These are phyloP conservation scores for Pyrrhoderma noxium DNA, from an alignment of 1,284 basidiomycete genomes.

Conservation along the genomic window DNA sequence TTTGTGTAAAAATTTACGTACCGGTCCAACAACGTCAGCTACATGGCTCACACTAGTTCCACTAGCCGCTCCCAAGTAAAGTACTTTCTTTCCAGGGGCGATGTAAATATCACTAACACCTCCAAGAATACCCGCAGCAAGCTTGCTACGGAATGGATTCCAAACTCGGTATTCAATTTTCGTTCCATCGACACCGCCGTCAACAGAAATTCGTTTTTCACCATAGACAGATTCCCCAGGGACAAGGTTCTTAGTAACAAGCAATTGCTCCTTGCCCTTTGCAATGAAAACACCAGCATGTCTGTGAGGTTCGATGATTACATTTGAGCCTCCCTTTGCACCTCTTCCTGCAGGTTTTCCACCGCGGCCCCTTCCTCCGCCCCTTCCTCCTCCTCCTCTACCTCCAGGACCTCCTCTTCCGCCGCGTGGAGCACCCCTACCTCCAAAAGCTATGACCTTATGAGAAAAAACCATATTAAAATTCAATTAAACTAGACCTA, in stretches of 20 bases:
- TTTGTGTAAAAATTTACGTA: conserved; percentile 32
- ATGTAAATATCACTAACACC: conserved; percentile 95
- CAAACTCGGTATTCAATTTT: conserved; percentile 98
- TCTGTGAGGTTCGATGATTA: conserved; percentile 92
- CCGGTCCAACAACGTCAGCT: conserved; percentile 95
- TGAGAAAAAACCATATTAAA: conserved; percentile 2
- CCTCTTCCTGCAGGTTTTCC: conserved; percentile 56
- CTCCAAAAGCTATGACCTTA: conserved; percentile 29
- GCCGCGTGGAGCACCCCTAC: conserved; percentile 27
- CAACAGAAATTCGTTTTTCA: conserved; percentile 90
- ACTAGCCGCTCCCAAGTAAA: conserved; percentile 95
- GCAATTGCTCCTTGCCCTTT: conserved; percentile 92
- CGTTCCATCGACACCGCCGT: conserved; percentile 69
- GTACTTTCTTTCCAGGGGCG: conserved; percentile 89
- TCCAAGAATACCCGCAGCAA: conserved; percentile 94
- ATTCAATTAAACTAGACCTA: too few relatives aligned
- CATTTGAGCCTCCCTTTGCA: conserved; percentile 76
- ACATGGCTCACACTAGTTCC: conserved; percentile 99
- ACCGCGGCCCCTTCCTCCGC: conserved; percentile 41
- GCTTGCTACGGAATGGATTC: conserved; percentile 98
- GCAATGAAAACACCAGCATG: conserved; percentile 93
- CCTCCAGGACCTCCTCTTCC: conserved; percentile 34
- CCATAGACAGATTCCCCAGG: conserved; percentile 98
- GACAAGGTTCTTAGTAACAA: conserved; percentile 97
- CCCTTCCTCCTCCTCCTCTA: conserved; percentile 37